Evolutionary conservation across 108 stramenopile species (phyloP).

Genomic region (Bacterosira constricta): DNA sequence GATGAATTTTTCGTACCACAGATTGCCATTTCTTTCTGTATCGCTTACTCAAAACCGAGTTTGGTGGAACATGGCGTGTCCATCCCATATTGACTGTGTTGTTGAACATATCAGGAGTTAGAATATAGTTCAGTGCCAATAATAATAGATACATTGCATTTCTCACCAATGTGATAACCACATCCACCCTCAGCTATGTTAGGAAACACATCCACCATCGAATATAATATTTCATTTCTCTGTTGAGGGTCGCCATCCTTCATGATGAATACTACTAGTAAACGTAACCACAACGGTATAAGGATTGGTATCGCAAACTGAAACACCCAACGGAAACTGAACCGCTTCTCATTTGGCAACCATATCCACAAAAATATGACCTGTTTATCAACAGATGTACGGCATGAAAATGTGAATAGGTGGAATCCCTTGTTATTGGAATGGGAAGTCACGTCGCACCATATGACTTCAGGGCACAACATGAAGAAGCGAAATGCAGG

Average conservation of each 20-base stretch:
- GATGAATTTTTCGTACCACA: background rate
- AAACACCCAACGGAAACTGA: slow-evolving; percentile 4
- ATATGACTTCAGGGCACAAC: slow-evolving; percentile 22
- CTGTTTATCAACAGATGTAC: slow-evolving; percentile 2
- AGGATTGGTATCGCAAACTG: background rate
- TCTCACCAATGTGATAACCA: no score
- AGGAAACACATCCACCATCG: background rate
- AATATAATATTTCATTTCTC: slow-evolving; percentile 4
- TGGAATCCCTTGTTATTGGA: slow-evolving; percentile 16
- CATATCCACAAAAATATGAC: slow-evolving; percentile 5
- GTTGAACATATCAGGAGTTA: no score
- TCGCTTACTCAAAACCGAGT: background rate
- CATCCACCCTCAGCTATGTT: background rate
- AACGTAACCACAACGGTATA: background rate
- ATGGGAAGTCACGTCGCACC: slow-evolving; percentile 18
- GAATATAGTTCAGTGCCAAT: no score
- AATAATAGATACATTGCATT: no score
- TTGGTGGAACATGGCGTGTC: background rate
- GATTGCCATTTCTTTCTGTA: background rate
- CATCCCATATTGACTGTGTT: slow-evolving; percentile 2
- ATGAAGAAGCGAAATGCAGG: slow-evolving; percentile 19
- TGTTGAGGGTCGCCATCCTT: slow-evolving; percentile 17
- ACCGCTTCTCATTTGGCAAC: slow-evolving; percentile 1
- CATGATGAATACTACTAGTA: slow-evolving; percentile 1
- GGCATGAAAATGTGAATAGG: slow-evolving; percentile 9